Conservation (phyloP, 2,329 filamentous ascomycete species). For the Delphinella strobiligena region DNA sequence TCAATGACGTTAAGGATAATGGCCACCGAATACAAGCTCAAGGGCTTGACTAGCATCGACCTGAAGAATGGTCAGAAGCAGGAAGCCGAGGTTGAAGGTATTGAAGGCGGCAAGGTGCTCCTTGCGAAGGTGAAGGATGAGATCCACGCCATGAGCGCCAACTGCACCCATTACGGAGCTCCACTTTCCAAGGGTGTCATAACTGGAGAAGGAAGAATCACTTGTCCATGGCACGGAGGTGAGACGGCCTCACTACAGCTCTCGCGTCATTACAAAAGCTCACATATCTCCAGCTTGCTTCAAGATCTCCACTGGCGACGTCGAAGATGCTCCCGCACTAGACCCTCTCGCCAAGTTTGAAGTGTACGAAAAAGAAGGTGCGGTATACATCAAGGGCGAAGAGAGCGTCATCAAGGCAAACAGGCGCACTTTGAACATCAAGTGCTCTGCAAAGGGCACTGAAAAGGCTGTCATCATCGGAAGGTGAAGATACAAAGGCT, state of each 20-base stretch:
- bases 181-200: conserved; percentile 79
- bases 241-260: conserved; percentile 16
- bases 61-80: conserved; percentile 72
- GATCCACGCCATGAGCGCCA: conserved; percentile 68
- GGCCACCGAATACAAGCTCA: conserved; percentile 49
- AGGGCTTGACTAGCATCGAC: conserved; percentile 61
- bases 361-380: conserved; percentile 67
- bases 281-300: conserved; percentile 81
- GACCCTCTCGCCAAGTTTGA: conserved; percentile 78
- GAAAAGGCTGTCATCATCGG: conserved; percentile 75
- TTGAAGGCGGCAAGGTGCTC: conserved; percentile 76
- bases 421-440: conserved; percentile 60
- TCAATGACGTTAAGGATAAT: conserved; percentile 21
- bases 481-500: conserved; percentile 33
- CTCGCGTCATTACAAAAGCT: conserved; percentile 5
- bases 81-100: conserved; percentile 81
- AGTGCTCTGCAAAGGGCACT: conserved; percentile 44
- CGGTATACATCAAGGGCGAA: conserved; percentile 72
- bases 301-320: conserved; percentile 75
- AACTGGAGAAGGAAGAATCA: conserved; percentile 68
- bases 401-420: conserved; percentile 67
- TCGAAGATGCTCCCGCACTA: conserved; percentile 86
- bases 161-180: conserved; percentile 85
- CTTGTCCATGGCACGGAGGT: conserved; percentile 96
- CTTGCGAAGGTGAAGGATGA: conserved; percentile 67